These are phyloP conservation scores for Diatrype stigma DNA, from an alignment of 2,329 filamentous ascomycete species.

Conservation along the genomic window DNA sequence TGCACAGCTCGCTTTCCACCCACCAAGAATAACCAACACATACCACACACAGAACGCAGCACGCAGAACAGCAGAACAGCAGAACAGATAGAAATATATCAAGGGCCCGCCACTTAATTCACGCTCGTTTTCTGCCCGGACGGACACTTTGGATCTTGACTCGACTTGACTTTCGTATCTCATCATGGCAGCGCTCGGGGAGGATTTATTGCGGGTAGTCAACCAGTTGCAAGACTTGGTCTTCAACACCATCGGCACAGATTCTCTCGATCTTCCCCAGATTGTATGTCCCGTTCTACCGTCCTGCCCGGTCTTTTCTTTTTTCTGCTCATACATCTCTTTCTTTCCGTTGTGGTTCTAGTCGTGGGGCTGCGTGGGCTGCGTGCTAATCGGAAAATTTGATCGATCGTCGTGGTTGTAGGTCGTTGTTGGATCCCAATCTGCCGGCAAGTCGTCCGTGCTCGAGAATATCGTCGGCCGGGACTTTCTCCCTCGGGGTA, in stretches of 20 bases:
- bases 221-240: slow-evolving; percentile 98
- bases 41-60: not conserved
- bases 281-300: slow-evolving; percentile 63
- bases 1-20: not conserved
- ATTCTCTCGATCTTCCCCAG: slow-evolving; percentile 94
- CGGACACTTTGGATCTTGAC: not conserved
- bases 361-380: slow-evolving; percentile 8
- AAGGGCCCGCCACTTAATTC: not conserved
- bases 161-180: slow-evolving; percentile 1
- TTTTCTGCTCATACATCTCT: slow-evolving; percentile 1
- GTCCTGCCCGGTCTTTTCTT: slow-evolving; percentile 3
- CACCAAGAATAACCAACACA: not conserved
- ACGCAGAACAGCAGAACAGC: no score
- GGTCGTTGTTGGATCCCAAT: slow-evolving; percentile 98
- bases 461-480: slow-evolving; percentile 98
- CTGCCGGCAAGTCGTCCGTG: slow-evolving; percentile 96
- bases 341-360: not conserved
- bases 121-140: not conserved
- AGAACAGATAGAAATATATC: not conserved
- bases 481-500: slow-evolving; percentile 94
- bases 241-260: slow-evolving; percentile 99
- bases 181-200: slow-evolving; percentile 86
- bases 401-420: slow-evolving; percentile 33
- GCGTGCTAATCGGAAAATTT: slow-evolving; percentile 8
- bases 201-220: slow-evolving; percentile 90